These are phyloP conservation scores for Coelastrella sp. DNA, from an alignment of 139 green algal genomes.

Conservation along the genomic window DNA sequence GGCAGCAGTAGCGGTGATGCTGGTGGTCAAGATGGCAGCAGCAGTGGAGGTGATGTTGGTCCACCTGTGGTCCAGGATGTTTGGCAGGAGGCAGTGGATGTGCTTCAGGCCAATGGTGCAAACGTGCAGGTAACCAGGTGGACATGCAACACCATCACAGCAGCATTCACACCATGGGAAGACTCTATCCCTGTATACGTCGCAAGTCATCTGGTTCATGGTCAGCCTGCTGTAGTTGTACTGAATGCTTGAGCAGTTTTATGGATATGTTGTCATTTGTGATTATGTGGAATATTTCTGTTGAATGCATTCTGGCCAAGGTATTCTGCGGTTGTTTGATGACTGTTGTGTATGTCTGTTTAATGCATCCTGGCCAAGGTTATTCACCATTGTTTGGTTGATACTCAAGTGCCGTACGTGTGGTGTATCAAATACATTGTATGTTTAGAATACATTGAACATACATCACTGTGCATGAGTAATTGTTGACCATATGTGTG, in stretches of 20 bases:
- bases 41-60: conserved; percentile 3
- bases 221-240: neutral
- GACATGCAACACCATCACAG: too few relatives aligned
- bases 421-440: neutral
- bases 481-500: neutral
- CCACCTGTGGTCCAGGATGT: conserved; percentile 38
- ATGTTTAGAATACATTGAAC: neutral
- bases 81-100: conserved; percentile 34
- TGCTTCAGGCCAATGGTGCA: conserved; percentile 11
- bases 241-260: too few relatives aligned
- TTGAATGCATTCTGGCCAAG: too few relatives aligned
- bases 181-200: too few relatives aligned
- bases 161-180: too few relatives aligned
- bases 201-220: too few relatives aligned
- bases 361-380: too few relatives aligned
- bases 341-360: too few relatives aligned
- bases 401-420: neutral
- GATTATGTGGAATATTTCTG: too few relatives aligned
- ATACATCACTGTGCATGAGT: neutral
- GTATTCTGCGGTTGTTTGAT: too few relatives aligned
- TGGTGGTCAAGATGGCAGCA: neutral
- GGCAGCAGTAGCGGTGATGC: neutral
- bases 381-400: too few relatives aligned
- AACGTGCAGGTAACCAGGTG: conserved; percentile 17
- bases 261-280: too few relatives aligned